phyloP scores from a whole-genome alignment of 108 stramenopile species.

The Heterococcus sp. region DNA sequence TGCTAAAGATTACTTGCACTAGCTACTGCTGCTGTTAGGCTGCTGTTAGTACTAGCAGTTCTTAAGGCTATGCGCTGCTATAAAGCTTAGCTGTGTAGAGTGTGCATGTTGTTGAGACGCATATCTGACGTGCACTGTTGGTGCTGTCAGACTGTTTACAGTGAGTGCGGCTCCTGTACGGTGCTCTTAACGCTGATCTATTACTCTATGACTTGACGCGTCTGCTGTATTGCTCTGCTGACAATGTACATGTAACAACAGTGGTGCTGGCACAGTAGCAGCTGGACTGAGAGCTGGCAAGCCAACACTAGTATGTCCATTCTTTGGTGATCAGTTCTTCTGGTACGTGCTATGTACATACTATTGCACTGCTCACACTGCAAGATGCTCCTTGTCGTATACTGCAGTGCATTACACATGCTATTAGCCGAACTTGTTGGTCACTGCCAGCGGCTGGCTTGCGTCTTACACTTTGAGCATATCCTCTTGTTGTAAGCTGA shows the following conservation, averaged over 20 bases:
- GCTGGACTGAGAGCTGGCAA: constrained; percentile 27
- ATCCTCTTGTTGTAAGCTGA: too few species aligned
- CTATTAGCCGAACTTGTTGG: too few species aligned
- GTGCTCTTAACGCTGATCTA: too few species aligned
- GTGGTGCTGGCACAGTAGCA: constrained; percentile 39
- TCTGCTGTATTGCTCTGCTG: background rate
- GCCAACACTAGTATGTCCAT: constrained; percentile 35
- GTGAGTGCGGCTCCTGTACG: too few species aligned
- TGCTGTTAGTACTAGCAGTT: background rate
- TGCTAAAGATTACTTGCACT: background rate
- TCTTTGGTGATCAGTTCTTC: constrained; percentile 48
- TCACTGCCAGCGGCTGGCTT: too few species aligned
- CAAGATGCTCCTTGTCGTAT: too few species aligned
- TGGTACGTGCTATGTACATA: constrained; percentile 40
- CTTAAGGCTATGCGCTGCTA: background rate
- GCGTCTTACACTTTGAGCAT: too few species aligned
- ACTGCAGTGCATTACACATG: too few species aligned
- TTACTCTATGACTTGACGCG: too few species aligned
- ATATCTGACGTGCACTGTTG: too few species aligned
- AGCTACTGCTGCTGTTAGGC: background rate
- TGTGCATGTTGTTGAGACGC: background rate
- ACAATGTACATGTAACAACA: background rate
- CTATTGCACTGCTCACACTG: too few species aligned
- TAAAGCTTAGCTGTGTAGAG: background rate
- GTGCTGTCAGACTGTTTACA: too few species aligned